Conservation (phyloP, 352 stramenopile genomes). For the Peronospora farinosa region DNA sequence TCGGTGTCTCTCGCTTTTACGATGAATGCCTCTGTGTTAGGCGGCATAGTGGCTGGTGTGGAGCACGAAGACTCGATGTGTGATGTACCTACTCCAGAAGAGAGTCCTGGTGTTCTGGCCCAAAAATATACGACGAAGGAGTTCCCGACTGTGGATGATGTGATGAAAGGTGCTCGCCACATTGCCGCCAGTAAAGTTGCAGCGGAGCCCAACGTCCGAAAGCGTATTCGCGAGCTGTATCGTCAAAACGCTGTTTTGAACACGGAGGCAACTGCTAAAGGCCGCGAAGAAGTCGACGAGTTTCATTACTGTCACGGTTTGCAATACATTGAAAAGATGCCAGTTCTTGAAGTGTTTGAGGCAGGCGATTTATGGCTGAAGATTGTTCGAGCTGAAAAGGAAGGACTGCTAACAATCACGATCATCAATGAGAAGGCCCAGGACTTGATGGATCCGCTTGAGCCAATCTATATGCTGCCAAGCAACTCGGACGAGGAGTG, state of each 20-base stretch:
- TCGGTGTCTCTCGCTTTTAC: conserved; percentile 70
- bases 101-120: conserved; percentile 57
- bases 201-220: conserved; percentile 78
- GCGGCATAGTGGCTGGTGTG: conserved; percentile 64
- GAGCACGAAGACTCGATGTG: conserved; percentile 61
- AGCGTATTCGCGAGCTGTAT: conserved; percentile 80
- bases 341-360: conserved; percentile 72
- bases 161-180: conserved; percentile 85
- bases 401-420: conserved; percentile 68
- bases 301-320: conserved; percentile 84
- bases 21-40: conserved; percentile 80
- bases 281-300: conserved; percentile 83
- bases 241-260: conserved; percentile 66
- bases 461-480: conserved; percentile 57
- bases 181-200: conserved; percentile 83
- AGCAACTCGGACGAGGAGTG: conserved; percentile 71
- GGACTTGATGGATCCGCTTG: conserved; percentile 76
- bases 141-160: conserved; percentile 78
- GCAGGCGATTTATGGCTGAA: conserved; percentile 73
- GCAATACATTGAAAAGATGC: conserved; percentile 83
- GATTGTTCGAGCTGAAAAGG: conserved; percentile 74
- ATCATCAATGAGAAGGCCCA: conserved; percentile 80
- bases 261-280: conserved; percentile 75
- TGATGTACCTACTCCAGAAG: conserved; percentile 68
- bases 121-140: conserved; percentile 80